Base-by-base conservation (phyloP, 2,329 filamentous ascomycete species). In the Colletotrichum tabaci region DNA sequence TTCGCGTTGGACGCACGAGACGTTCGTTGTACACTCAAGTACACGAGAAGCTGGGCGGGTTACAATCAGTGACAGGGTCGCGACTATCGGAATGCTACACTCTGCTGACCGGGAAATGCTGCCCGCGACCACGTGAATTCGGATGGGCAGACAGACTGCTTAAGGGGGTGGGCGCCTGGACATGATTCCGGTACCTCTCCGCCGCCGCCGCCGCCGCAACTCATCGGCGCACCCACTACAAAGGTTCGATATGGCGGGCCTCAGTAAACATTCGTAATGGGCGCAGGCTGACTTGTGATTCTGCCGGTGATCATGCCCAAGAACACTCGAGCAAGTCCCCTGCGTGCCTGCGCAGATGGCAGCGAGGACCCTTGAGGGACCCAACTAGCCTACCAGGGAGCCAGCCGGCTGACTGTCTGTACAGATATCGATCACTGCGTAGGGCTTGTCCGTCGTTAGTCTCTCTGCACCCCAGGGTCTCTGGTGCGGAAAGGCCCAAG, bases 61-160 rank as follows among this genome's bases (percentile, higher is more conserved):
- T 26, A 57, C 42, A 57, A 38, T 61, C 16, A 30, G 42, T 50
- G 63, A 50, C 63, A 71, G 50, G 44, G 47, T 47, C 47, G 35
- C 46, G 50, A 66, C 62, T 50, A 49, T 49, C 63, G 67, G 63
- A 66, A 71, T 71, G 63, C 67, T 61, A 71, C 64, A 42, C 63
- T 56, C 9, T 35, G 60, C 30, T n/a, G 46, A 26, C 60, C 21
- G 46, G 52, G 61, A 42, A 40, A 70, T 47, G 62, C 26, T 30
- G 53, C 61, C 58, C 49, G 42, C 30, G 62, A 53, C 26, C 44
- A 42, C 49, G 67, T 49, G 49, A 55, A 56, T 35, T 57, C 50
- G n/a, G n/a, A 10, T 21, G 40, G 30, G 49, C 6, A 12, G 21
- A 9, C 16, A 8, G 26, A 26, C 26, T 44, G 30, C 35, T 50